phyloP scores from a whole-genome alignment of 345 rosid species.

The Euphorbia peplus region DNA sequence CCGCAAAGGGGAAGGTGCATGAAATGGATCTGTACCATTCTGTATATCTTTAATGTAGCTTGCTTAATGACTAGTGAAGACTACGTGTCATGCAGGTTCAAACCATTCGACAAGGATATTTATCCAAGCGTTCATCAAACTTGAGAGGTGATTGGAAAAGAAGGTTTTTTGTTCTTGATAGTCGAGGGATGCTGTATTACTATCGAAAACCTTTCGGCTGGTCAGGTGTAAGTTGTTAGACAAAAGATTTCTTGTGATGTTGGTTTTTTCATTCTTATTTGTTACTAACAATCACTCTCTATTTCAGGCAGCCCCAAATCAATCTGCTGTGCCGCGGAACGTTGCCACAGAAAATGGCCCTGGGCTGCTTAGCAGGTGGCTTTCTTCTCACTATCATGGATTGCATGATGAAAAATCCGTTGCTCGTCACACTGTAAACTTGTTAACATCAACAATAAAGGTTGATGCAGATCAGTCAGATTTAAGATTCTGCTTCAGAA shows the following conservation, averaged over 20 bases:
- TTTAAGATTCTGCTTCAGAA: slow-evolving; percentile 79
- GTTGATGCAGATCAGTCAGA: slow-evolving; percentile 75
- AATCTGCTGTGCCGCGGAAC: slow-evolving; percentile 45
- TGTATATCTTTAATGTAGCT: not conserved
- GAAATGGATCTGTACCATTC: not conserved
- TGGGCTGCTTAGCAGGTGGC: slow-evolving; percentile 74
- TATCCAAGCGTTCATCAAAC: slow-evolving; percentile 81
- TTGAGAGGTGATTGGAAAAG: slow-evolving; percentile 83
- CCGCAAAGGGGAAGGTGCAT: slow-evolving; percentile 62
- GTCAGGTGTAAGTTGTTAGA: slow-evolving; percentile 50
- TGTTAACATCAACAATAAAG: slow-evolving; percentile 74
- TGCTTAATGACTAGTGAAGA: slow-evolving; percentile 5
- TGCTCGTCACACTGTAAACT: slow-evolving; percentile 71
- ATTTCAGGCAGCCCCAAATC: slow-evolving; percentile 57
- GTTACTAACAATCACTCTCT: slow-evolving; percentile 19
- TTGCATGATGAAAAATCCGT: slow-evolving; percentile 69
- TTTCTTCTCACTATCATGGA: slow-evolving; percentile 72
- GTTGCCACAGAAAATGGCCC: slow-evolving; percentile 47
- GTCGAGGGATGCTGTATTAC: slow-evolving; percentile 76
- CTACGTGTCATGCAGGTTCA: slow-evolving; percentile 47
- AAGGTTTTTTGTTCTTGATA: slow-evolving; percentile 78
- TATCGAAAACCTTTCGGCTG: slow-evolving; percentile 69
- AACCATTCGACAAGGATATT: slow-evolving; percentile 76
- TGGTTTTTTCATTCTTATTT: not conserved
- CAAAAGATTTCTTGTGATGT: slow-evolving; percentile 13